These are phyloP conservation scores for Gastrolobium bilobum DNA, from an alignment of 306 rosid species.

Conservation along the genomic window DNA sequence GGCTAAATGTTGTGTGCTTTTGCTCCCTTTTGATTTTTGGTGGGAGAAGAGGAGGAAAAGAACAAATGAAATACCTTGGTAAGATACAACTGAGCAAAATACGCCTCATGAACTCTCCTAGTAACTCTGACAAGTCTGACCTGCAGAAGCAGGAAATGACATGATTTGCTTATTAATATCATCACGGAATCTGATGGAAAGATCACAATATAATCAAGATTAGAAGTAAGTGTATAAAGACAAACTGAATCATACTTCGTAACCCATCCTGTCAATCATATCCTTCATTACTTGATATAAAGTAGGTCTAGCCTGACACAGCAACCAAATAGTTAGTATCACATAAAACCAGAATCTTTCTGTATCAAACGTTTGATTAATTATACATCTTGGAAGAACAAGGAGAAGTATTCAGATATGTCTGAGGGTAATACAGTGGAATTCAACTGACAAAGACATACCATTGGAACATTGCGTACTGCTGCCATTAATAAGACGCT, in stretches of 20 bases:
- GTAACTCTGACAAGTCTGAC: conserved; percentile 91
- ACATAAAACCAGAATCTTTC: conserved; percentile 38
- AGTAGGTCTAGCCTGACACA: conserved; percentile 93
- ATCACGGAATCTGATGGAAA: conserved; percentile 6
- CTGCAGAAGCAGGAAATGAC: conserved; percentile 58
- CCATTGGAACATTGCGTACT: conserved; percentile 90
- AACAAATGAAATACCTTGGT: conserved; percentile 67
- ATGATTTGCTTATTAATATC: conserved; percentile 41
- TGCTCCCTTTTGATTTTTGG: background rate
- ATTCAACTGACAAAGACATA: conserved; percentile 54
- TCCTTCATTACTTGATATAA: conserved; percentile 93
- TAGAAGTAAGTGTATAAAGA: conserved; percentile 23
- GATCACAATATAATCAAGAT: conserved; percentile 36
- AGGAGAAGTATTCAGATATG: background rate
- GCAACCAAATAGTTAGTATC: conserved; percentile 42
- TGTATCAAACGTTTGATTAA: conserved; percentile 8
- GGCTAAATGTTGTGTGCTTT: background rate
- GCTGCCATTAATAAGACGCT: conserved; percentile 94
- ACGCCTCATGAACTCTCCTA: conserved; percentile 95
- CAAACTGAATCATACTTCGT: conserved; percentile 68
- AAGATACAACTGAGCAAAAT: conserved; percentile 93
- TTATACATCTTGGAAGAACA: background rate
- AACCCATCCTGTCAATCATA: conserved; percentile 96
- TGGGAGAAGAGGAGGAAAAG: conserved; percentile 5
- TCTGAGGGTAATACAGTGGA: conserved; percentile 4